These are phyloP conservation scores for Sanghuangporus sanghuang DNA, from an alignment of 1,284 basidiomycete species.

Conservation along the genomic window DNA sequence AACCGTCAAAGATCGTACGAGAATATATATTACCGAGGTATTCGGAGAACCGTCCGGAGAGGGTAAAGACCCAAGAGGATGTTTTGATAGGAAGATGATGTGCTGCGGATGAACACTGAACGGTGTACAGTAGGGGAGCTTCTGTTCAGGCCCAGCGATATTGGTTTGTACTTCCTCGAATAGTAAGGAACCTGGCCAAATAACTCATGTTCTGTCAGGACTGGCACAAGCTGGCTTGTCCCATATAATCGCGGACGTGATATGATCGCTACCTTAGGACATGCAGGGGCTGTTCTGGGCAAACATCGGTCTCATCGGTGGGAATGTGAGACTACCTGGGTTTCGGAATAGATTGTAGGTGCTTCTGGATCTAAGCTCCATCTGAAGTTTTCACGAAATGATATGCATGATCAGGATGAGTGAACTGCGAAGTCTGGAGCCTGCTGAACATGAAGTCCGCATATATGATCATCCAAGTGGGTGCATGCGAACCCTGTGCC, in stretches of 20 bases:
- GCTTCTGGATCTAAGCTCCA: conserved; percentile 9
- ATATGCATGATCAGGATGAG: conserved; percentile 37
- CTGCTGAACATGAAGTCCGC: conserved; percentile 66
- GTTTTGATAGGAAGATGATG: conserved; percentile 63
- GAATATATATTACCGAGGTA: conserved; percentile 91
- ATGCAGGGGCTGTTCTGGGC: conserved; percentile 90
- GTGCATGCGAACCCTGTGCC: conserved; percentile 27
- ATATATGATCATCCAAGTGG: conserved; percentile 71
- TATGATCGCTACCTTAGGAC: conserved; percentile 69
- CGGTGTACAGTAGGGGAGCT: conserved; percentile 87
- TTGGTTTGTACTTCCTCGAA: conserved; percentile 50
- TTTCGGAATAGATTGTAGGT: conserved; percentile 73
- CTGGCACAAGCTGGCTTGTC: conserved; percentile 81
- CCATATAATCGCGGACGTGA: conserved; percentile 69
- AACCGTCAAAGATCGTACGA: conserved; percentile 64
- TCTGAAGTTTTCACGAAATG: not conserved
- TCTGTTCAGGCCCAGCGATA: conserved; percentile 83
- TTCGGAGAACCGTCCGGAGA: conserved; percentile 64
- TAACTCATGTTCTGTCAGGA: conserved; percentile 39
- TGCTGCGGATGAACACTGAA: conserved; percentile 85
- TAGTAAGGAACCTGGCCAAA: not conserved
- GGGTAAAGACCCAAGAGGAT: conserved; percentile 53
- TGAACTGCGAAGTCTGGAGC: conserved; percentile 74
- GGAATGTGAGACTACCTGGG: conserved; percentile 71
- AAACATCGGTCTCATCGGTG: conserved; percentile 88